Evolutionary conservation across 2,329 filamentous ascomycete species (phyloP), one percentile per base, ranked within the genome.

Genomic region (Zalaria obscura): DNA sequence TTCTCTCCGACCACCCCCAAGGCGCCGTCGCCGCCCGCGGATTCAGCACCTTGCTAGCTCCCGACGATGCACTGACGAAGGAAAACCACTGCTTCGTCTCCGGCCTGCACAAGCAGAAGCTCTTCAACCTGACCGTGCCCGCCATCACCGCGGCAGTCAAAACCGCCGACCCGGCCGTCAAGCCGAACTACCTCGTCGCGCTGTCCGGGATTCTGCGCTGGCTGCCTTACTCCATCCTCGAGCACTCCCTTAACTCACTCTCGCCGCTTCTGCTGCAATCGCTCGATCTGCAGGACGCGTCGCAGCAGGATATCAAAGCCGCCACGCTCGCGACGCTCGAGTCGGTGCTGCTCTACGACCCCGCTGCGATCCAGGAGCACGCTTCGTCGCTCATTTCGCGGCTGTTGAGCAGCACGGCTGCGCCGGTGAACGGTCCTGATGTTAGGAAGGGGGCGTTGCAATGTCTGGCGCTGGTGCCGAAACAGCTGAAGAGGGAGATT

Each of bases 141-240:
- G 57, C 67, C 27, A 71, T 80, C 39, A 68, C 72, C 4, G 57
- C 64, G 26, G 61, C 65, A 3, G 75, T 78, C 52, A 67, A 66
- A 43, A 57, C 57, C 11, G 64, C 67, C 5, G 56, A 59, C 27
- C 44, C 52, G 42, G 48, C 59, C 8, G 57, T 64, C 18, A 81
- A 80, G 56, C 66, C 69, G 37, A 75, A 77, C 46, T 76, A 78
- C 50, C 68, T 82, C 25, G 68, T 78, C 29, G 77, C 78, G 4
- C 64, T 82, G 3, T 72, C 75, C 3, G 76, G 76, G 1, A 68
- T 80, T 9, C 63, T 82, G 34, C 65, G 68, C 39, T 73, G 72
- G 53, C 68, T 79, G 35, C 70, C 76, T 0, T 74, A 76, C 29
- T 60, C 68, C 4, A 66, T 82, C 35, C 67, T 80, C 8, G 67